Base-by-base conservation (phyloP, 176 grass and related monocot species). In the Raddia guianensis region DNA sequence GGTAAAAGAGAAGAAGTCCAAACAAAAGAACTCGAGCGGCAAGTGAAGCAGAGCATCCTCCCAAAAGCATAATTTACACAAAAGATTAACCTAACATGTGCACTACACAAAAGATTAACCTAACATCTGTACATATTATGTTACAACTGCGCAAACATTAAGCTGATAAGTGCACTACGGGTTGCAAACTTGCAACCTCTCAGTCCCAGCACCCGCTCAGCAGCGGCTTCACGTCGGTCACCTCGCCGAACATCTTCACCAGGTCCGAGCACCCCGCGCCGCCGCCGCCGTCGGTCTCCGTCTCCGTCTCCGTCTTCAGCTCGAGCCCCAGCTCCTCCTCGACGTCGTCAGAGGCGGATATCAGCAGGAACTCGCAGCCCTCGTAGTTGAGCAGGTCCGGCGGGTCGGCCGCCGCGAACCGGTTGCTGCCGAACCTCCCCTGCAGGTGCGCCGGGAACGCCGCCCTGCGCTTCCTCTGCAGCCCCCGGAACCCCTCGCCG, bases 381-480 rank as follows among this genome's bases (percentile, higher is more conserved):
- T 98, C 95, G 76, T 98, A 98, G 68, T 94, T 94, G 47, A 98
- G 69, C 50, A 94, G 89, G 80, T 92, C 90, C 47, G 90, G 90
- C 45, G 95, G 91, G 74, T 98, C 95, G 0, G 92, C 92, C 33
- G 90, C 54, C 18, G 76, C 80, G 76, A 56, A 98, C 8, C 74
- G 68, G 52, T 56, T 81, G 51, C 48, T 80, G 78, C 92, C 92
- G 56, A 98, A 89, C 70, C 49, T 65, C 21, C 73, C 95, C 71
- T 94, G 95, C 56, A 94, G 49, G 64, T 84, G 83, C 44, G 81
- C 88, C 1, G 92, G 95, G 83, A 87, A 94, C 67, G 65, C 86
- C 5, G 95, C 91, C 60, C 63, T 88, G 21, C 95, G 89, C 87
- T 98, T 98, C 35, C 42, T 68, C 78, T 77, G 92, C 55, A 94